These are phyloP conservation scores for Curvularia hawaiiensis DNA, from an alignment of 2,329 filamentous ascomycete species.

Conservation along the genomic window DNA sequence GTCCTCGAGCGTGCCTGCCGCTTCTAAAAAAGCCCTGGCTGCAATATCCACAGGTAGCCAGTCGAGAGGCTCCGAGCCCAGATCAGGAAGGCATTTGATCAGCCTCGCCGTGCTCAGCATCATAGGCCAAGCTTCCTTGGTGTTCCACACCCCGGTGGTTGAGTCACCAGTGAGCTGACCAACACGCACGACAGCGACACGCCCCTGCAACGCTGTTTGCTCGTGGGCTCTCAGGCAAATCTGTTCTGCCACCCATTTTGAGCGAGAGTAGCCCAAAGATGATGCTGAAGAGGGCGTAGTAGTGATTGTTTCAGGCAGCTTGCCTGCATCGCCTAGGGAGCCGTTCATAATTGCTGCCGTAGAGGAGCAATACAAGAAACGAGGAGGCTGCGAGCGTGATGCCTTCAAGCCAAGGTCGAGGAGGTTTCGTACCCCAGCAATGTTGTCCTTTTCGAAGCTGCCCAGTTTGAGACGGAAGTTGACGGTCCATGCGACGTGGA, in stretches of 20 bases:
- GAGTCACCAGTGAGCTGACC: conserved; percentile 49
- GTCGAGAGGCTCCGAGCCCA: conserved; percentile 34
- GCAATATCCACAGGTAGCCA: conserved; percentile 45
- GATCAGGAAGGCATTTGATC: conserved; percentile 38
- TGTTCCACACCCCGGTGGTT: conserved; percentile 36
- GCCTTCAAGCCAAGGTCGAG: conserved; percentile 52
- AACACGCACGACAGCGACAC: conserved; percentile 45
- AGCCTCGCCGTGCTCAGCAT: conserved; percentile 41
- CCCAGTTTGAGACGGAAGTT: conserved; percentile 65
- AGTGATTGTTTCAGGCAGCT: conserved; percentile 51
- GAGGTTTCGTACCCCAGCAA: conserved; percentile 57
- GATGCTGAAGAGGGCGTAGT: conserved; percentile 52
- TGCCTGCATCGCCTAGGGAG: conserved; percentile 14
- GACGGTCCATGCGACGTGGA: conserved; percentile 69
- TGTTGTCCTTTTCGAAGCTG: conserved; percentile 61
- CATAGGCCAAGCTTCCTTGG: conserved; percentile 45
- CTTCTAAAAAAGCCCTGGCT: conserved; percentile 56
- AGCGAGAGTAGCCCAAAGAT: conserved; percentile 60
- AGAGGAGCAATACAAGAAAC: conserved; percentile 59
- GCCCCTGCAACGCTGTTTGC: conserved; percentile 35
- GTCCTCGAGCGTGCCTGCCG: conserved; percentile 28
- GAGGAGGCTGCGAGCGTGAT: conserved; percentile 35
- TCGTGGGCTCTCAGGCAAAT: conserved; percentile 53
- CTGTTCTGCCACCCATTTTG: conserved; percentile 62
- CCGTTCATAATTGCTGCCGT: conserved; percentile 52